Evolutionary conservation across 1,284 basidiomycete genomes (phyloP).

Genomic region (Pyrrhoderma lamaoense): DNA sequence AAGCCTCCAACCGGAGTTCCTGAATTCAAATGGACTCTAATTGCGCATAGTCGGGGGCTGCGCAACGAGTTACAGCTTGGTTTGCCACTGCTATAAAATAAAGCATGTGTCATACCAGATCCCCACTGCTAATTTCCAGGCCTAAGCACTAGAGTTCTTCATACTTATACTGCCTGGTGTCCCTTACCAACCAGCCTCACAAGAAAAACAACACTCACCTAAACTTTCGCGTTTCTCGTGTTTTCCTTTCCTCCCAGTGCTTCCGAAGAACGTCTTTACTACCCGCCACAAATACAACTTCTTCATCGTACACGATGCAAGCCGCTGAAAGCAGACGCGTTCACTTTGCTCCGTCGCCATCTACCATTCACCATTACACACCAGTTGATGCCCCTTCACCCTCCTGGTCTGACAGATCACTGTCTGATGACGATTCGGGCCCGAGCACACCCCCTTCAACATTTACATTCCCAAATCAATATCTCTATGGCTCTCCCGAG

Average conservation of each 20-base stretch:
- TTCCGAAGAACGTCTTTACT: no score
- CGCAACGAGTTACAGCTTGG: conserved; percentile 8
- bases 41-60: conserved; percentile 5
- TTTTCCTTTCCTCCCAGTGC: no score
- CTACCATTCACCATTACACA: neutral
- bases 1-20: conserved; percentile 1
- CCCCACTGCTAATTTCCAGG: conserved; percentile 1
- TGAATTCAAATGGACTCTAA: neutral
- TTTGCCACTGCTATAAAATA: conserved; percentile 6
- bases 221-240: no score
- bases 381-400: conserved; percentile 10
- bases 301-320: conserved; percentile 2
- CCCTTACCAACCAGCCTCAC: neutral
- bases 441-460: conserved; percentile 15
- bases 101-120: neutral
- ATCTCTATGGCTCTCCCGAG: neutral
- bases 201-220: neutral
- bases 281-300: neutral
- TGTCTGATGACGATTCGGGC: conserved; percentile 11
- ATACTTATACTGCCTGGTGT: neutral
- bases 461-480: conserved; percentile 7
- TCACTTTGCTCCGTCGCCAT: conserved; percentile 13
- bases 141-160: conserved; percentile 4
- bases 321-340: conserved; percentile 12
- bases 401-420: conserved; percentile 11